Percentiles rank a stretch among this genome's conserved stretches.
Conservation (phyloP, 352 stramenopile species). For the Pythium chondricola region DNA sequence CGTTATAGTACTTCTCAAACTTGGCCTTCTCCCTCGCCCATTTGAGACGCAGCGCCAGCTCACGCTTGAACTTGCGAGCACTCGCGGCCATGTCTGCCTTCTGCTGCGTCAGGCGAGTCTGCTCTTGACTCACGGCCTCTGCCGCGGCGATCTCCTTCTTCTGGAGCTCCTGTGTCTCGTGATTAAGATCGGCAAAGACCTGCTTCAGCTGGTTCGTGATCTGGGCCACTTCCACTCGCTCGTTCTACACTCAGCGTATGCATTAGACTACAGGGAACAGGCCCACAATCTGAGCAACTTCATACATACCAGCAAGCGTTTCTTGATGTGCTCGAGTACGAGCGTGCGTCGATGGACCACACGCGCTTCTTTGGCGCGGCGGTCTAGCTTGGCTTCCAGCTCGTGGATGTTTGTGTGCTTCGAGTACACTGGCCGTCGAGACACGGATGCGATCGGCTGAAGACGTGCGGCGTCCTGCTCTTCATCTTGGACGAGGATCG, state of each 20-base stretch:
- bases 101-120: slow-evolving; percentile 56
- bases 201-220: slow-evolving; percentile 61
- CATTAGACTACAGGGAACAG: not conserved
- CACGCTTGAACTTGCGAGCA: slow-evolving; percentile 53
- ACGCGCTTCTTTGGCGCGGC: slow-evolving; percentile 46
- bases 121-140: slow-evolving; percentile 65
- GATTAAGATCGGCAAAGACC: slow-evolving; percentile 46
- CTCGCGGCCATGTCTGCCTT: slow-evolving; percentile 63
- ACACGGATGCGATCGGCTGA: slow-evolving; percentile 71
- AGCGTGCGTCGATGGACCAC: slow-evolving; percentile 55
- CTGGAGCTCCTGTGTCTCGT: slow-evolving; percentile 69
- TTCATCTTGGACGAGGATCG: slow-evolving; percentile 2
- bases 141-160: slow-evolving; percentile 69
- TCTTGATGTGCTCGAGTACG: slow-evolving; percentile 79
- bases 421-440: slow-evolving; percentile 68
- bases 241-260: slow-evolving; percentile 21
- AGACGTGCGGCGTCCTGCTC: slow-evolving; percentile 44
- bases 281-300: not conserved
- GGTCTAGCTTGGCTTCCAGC: slow-evolving; percentile 56
- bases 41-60: slow-evolving; percentile 66
- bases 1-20: slow-evolving; percentile 82
- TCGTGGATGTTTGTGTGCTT: slow-evolving; percentile 83
- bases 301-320: slow-evolving; percentile 40
- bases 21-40: slow-evolving; percentile 77
- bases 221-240: slow-evolving; percentile 42